Evolutionary conservation across 495 filamentous ascomycete genomes (phyloP), one percentile per base, ranked within the genome.

Genomic region (Patellaria atrata): DNA sequence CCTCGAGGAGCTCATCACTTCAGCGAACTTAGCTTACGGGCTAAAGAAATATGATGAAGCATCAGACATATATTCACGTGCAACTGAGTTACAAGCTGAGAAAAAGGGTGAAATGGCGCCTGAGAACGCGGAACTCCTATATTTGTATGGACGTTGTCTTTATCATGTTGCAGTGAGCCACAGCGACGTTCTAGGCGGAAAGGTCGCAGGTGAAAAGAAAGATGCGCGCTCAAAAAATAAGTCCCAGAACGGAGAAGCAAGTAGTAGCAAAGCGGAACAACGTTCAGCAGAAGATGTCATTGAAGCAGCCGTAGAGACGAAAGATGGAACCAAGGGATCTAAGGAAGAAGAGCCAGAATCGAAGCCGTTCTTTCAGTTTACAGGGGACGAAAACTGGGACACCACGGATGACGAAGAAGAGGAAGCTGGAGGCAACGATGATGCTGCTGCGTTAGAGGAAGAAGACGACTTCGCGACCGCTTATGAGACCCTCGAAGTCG

Each of bases 121-220:
- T 4, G 73, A 79, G 21, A 96, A 99, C 45, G 87, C 86, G 11
- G 85, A 93, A 48, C 64, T 99, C 19, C 72, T 96, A 11, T 99
- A 84, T 55, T 69, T 78, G 34, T 99, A 99, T 59, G 89, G 91
- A 12, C 80, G 86, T 49, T 77, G 80, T 25, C 65, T 96, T 11
- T 94, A 89, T 65, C 80, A 87, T 50, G 79, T 94, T 37, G 89
- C 85, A 13, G 77, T 94, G 45, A 78, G 71, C 56, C 94, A 89
- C 52, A 93, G 82, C 50, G 87, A 94, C 54, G 87, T 97, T 18
- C 66, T 97, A 21, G 89, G 89, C 40, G 77, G 75, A 6, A 81
- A 79, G 50, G 75, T 86, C 0, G 70, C 77, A 5, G 63, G 64
- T 1, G 75, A 80, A 25, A 39, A 50, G 19, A 50, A 45, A n/a